A percentile compares a stretch with the other conserved stretches of the same genome.
Conservation (phyloP, 108 stramenopile species). For the Nitzschia inconspicua region DNA sequence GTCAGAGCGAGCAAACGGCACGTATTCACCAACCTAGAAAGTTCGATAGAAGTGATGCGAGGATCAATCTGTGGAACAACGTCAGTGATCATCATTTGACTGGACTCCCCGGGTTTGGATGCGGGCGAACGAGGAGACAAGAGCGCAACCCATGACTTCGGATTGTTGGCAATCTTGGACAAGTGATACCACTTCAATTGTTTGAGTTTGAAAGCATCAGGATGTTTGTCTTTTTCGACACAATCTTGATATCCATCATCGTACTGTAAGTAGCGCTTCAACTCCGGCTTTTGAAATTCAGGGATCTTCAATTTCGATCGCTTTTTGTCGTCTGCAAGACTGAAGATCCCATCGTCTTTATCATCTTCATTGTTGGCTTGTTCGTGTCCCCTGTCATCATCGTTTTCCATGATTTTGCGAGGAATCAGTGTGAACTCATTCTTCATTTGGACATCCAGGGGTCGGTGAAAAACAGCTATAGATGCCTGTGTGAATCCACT, state of each 20-base stretch:
- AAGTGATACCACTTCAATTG: slow-evolving; percentile 63
- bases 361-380: no score
- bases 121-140: slow-evolving; percentile 37
- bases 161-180: slow-evolving; percentile 51
- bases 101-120: slow-evolving; percentile 32
- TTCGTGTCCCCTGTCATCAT: no score
- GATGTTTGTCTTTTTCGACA: slow-evolving; percentile 18
- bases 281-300: slow-evolving; percentile 38
- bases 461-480: slow-evolving; percentile 59
- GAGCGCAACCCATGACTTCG: slow-evolving; percentile 50
- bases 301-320: no score
- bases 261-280: slow-evolving; percentile 66
- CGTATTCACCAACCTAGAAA: slow-evolving; percentile 45
- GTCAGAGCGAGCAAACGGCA: slow-evolving; percentile 73
- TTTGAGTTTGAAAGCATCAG: slow-evolving; percentile 50
- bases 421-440: slow-evolving; percentile 63
- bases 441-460: slow-evolving; percentile 48
- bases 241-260: slow-evolving; percentile 82
- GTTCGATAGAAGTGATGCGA: slow-evolving; percentile 38
- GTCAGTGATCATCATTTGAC: slow-evolving; percentile 1
- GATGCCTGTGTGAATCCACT: slow-evolving; percentile 65
- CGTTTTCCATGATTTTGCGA: neutral
- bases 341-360: neutral
- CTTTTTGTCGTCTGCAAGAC: neutral
- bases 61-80: slow-evolving; percentile 25